These are phyloP conservation scores for Oehlia diaphana DNA, from an alignment of 192 early-diverging fungal species.

Conservation along the genomic window DNA sequence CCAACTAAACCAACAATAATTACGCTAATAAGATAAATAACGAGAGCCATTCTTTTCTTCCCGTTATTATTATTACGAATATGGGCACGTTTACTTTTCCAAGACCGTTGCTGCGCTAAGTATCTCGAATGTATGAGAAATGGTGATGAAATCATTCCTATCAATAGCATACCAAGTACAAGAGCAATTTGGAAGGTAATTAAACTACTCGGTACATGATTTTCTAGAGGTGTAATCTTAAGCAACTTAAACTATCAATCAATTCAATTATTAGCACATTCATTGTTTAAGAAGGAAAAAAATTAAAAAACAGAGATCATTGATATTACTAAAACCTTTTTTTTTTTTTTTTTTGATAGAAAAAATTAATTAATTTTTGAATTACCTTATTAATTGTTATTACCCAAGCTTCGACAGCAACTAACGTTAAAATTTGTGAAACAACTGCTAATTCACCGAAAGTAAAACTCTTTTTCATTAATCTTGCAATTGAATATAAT, in stretches of 20 bases:
- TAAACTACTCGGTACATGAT: slow-evolving; percentile 18
- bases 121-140: slow-evolving; percentile 51
- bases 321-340: neutral
- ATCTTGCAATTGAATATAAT: slow-evolving; percentile 36
- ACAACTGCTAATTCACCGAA: slow-evolving; percentile 67
- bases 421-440: slow-evolving; percentile 54
- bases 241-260: slow-evolving; percentile 38
- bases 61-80: slow-evolving; percentile 33
- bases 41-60: slow-evolving; percentile 45
- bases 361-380: neutral
- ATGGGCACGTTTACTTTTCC: slow-evolving; percentile 33
- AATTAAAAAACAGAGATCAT: slow-evolving; percentile 13
- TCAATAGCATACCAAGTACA: slow-evolving; percentile 68
- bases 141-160: slow-evolving; percentile 56
- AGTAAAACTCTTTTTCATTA: slow-evolving; percentile 60
- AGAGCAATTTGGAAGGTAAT: slow-evolving; percentile 60
- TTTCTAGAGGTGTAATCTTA: slow-evolving; percentile 22
- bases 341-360: neutral
- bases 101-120: slow-evolving; percentile 51
- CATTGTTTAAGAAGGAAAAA: neutral
- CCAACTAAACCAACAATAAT: slow-evolving; percentile 52
- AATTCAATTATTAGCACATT: slow-evolving; percentile 10
- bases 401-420: slow-evolving; percentile 49
- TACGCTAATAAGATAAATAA: slow-evolving; percentile 41
- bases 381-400: slow-evolving; percentile 41